Evolutionary conservation across 257 asterid genomes (phyloP), one percentile per base, ranked within the genome.

Genomic region (Handroanthus guayacan): DNA sequence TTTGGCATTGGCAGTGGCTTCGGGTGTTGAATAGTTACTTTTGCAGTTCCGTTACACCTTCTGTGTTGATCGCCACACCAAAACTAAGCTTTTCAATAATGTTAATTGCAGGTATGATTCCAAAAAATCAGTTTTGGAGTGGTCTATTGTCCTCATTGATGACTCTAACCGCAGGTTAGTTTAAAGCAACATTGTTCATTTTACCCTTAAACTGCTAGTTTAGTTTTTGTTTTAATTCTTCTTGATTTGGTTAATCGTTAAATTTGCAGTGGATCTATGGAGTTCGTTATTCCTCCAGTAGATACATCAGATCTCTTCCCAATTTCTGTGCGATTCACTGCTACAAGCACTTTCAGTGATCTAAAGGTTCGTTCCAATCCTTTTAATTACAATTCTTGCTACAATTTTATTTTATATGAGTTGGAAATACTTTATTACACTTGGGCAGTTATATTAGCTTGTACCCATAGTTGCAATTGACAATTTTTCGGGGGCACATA

Each of bases 121-220:
- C 75, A 86, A 92, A 76, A 89, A 80, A 78, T 87, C 90, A 47
- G 75, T 85, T 66, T 77, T 89, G 81, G 96, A 88, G 79, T 87
- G 93, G 91, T 82, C 91, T 68, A 83, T 86, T 9, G 80, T 80
- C 65, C 91, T 86, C 63, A 86, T 88, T 76, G 96, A 88, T 78
- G 82, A 83, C 86, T 84, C 91, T 0, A 90, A 86, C 80, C 86
- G 90, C 87, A 87, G 96, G 94, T 89, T 14, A 44, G 84, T 14
- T 71, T 63, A 69, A 37, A 38, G 8, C 43, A 13, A 57, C 14
- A 45, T n/a, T 69, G 17, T 7, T 76, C 48, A 9, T 72, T 57
- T 68, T 25, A 4, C 2, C 41, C 51, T 57, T 77, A 43, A 45
- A 36, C 57, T 64, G 39, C 17, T 36, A 25, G 11, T 51, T 55